Base-by-base conservation (phyloP, 176 grass and related monocot genomes). In the Triticum urartu region DNA sequence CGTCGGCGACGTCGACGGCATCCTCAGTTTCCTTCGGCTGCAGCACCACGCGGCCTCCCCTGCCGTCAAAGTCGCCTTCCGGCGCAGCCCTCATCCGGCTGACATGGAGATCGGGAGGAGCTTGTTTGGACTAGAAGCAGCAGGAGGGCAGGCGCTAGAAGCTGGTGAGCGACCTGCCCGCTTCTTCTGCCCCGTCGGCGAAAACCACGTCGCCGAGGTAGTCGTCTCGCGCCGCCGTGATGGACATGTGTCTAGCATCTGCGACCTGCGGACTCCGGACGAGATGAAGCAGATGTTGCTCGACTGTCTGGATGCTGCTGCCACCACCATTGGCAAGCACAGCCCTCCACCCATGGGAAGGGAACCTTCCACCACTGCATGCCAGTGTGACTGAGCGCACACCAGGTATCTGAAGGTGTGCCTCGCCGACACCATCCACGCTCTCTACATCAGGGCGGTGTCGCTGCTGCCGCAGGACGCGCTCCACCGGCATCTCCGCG, bases 181-280 rank as follows among this genome's bases (percentile, higher is more conserved):
- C 11, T 79, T 79, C 58, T 64, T 36, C 77, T 64, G 60, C 17
- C 21, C 39, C 36, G 1, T 64, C 0, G 60, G 22, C 17, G 78
- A 64, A 24, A 80, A 64, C 38, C 24, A 80, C 60, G 17, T 64
- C 14, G 36, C 78, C 59, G 36, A 64, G 13, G 60, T 64, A 7
- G 78, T 25, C 38, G 3, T 80, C 59, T 42, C 59, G 36, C 78
- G 12, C n/a, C 25, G 63, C 28, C 17, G 26, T 10, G 58, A 79
- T 42, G 77, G 21, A 79, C 59, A 59, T 25, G 21, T 61, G 25
- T 79, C 77, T 58, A 79, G 59, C 35, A 79, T 79, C 77, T 43
- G 59, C 12, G 14, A 80, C 60, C n/a, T 65, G 60, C 78, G 78
- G 7, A 65, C 35, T 80, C 59, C 60, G 38, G 15, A 28, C 7